A percentile compares a stretch with the other conserved stretches of the same genome.
Evolutionary conservation across 202 grass and related monocot species (phyloP).

Genomic region (Zizania palustris): DNA sequence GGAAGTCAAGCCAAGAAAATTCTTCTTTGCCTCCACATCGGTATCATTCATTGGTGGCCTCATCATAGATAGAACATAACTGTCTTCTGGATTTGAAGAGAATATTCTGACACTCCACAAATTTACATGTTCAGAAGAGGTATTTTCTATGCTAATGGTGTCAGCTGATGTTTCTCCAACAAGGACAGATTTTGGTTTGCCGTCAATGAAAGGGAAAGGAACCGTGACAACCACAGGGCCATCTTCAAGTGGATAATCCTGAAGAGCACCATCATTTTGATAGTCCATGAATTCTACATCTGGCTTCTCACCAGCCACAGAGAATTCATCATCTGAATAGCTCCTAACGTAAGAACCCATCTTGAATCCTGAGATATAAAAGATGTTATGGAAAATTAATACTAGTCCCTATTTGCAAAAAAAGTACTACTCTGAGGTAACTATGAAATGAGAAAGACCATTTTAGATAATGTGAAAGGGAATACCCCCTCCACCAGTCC

Average conservation of each 20-base stretch:
- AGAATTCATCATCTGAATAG: conserved; percentile 69
- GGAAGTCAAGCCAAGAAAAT: conserved; percentile 64
- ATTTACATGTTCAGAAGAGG: conserved; percentile 58
- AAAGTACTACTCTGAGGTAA: not conserved
- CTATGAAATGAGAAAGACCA: not conserved
- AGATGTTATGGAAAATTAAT: conserved; percentile 4
- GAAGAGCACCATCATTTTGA: conserved; percentile 64
- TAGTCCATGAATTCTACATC: conserved; percentile 90
- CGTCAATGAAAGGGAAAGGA: conserved; percentile 63
- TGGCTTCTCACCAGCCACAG: conserved; percentile 72
- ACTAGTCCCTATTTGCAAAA: conserved; percentile 5
- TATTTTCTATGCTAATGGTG: conserved; percentile 64
- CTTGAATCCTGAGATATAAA: conserved; percentile 30
- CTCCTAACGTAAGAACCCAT: conserved; percentile 43
- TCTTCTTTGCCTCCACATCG: conserved; percentile 48
- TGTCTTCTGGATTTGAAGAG: conserved; percentile 86
- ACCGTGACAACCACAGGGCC: conserved; percentile 59
- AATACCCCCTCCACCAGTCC: not conserved
- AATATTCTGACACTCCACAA: conserved; percentile 93
- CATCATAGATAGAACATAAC: conserved; percentile 82
- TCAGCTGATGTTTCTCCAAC: conserved; percentile 67
- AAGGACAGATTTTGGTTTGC: conserved; percentile 76
- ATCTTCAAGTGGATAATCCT: conserved; percentile 66
- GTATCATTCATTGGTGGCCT: conserved; percentile 62
- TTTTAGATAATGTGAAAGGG: conserved; percentile 3